Conservation (phyloP, 176 grass and related monocot genomes). For the Areca catechu region DNA sequence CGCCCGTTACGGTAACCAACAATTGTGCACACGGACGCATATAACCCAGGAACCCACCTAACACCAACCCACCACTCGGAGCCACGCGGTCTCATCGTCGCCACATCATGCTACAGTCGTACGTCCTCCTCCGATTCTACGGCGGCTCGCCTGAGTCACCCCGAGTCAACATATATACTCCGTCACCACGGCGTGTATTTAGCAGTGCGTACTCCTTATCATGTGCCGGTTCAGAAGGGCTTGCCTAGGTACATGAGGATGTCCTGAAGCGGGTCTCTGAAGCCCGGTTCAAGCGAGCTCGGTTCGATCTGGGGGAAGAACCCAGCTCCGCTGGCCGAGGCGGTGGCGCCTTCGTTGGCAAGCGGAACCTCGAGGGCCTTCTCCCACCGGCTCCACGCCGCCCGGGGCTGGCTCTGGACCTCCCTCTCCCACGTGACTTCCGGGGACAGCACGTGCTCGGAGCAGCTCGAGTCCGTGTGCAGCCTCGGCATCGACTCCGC, state of each 20-base stretch:
- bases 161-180: too few relatives aligned
- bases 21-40: too few relatives aligned
- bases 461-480: slow-evolving; percentile 94
- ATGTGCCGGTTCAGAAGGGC: slow-evolving; percentile 38
- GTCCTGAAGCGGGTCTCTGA: slow-evolving; percentile 75
- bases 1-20: too few relatives aligned
- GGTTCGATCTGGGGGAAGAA: slow-evolving; percentile 22
- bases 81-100: neutral
- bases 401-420: slow-evolving; percentile 93
- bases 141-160: slow-evolving; percentile 46
- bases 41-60: too few relatives aligned
- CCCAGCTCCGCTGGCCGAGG: slow-evolving; percentile 6
- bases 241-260: slow-evolving; percentile 93
- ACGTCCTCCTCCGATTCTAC: slow-evolving; percentile 17
- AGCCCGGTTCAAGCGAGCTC: slow-evolving; percentile 7
- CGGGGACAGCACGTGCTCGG: slow-evolving; percentile 76
- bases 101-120: too few relatives aligned
- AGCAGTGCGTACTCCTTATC: too few relatives aligned
- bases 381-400: slow-evolving; percentile 63
- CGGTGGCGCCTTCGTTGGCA: neutral
- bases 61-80: neutral
- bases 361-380: slow-evolving; percentile 36
- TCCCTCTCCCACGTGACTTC: slow-evolving; percentile 60
- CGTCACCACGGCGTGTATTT: too few relatives aligned
- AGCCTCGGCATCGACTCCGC: slow-evolving; percentile 92